Conservation (phyloP, 2,329 filamentous ascomycete genomes). For the Cercospora sp. region DNA sequence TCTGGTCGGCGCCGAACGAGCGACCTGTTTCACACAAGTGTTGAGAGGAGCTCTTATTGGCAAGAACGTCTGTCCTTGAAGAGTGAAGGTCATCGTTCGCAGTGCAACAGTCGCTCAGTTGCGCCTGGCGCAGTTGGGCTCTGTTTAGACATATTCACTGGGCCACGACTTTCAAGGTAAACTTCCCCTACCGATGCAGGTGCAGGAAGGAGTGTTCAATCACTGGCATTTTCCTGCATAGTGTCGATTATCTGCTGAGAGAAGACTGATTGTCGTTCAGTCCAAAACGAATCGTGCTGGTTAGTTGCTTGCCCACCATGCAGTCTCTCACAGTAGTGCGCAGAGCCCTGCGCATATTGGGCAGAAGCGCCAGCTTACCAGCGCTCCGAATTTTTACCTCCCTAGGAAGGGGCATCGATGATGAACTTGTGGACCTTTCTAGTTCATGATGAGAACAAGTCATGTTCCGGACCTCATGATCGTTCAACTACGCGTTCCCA, state of each 20-base stretch:
- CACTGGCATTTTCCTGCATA: background rate
- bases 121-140: too few relatives aligned
- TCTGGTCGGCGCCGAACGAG: background rate
- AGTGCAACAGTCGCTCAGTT: too few relatives aligned
- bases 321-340: background rate
- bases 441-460: too few relatives aligned
- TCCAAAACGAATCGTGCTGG: background rate
- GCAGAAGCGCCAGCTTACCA: background rate
- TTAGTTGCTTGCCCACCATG: background rate
- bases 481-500: too few relatives aligned
- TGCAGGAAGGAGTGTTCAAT: background rate
- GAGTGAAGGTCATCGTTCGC: background rate
- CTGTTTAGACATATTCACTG: background rate
- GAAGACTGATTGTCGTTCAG: background rate
- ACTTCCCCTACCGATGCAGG: background rate
- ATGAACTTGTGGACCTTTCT: too few relatives aligned
- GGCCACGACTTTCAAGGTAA: background rate
- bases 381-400: background rate
- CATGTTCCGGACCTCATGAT: too few relatives aligned
- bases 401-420: background rate
- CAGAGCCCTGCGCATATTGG: background rate
- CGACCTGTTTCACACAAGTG: background rate
- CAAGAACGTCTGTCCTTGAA: background rate
- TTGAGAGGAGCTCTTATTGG: background rate
- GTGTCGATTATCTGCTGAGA: background rate